Percentiles rank a stretch among this genome's conserved stretches.
These are phyloP conservation scores for Alternaria longipes DNA, from an alignment of 2,329 filamentous ascomycete genomes.

Conservation along the genomic window DNA sequence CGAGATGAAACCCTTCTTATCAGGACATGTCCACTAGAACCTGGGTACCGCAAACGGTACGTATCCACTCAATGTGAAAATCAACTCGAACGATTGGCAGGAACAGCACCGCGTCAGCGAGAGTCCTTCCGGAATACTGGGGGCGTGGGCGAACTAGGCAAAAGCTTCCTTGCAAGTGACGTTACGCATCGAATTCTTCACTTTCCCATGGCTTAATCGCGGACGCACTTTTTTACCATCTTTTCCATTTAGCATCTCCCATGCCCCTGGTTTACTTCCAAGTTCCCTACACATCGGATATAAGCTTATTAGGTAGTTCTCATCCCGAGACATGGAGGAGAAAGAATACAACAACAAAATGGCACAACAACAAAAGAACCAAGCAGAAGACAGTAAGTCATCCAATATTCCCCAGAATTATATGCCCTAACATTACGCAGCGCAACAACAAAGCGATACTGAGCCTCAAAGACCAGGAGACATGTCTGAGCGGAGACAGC, in stretches of 20 bases:
- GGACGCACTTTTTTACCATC: conserved; percentile 8
- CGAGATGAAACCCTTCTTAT: conserved; percentile 11
- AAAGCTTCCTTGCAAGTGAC: conserved; percentile 30
- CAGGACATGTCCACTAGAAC: background rate
- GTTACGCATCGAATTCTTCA: conserved; percentile 34
- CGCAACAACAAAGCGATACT: conserved; percentile 2
- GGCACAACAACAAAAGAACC: conserved; percentile 17
- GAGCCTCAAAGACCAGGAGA: conserved; percentile 8
- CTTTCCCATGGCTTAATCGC: conserved; percentile 24
- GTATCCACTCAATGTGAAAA: conserved; percentile 8
- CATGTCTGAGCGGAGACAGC: conserved; percentile 13
- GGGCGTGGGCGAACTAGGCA: conserved; percentile 16
- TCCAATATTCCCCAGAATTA: background rate
- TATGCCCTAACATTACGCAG: conserved; percentile 2
- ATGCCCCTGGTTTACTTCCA: conserved; percentile 3
- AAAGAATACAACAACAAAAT: conserved; percentile 13
- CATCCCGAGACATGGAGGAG: background rate
- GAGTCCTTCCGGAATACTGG: conserved; percentile 6
- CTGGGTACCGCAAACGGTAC: background rate
- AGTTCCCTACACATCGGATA: background rate
- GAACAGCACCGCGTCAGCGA: conserved; percentile 1
- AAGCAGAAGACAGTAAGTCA: conserved; percentile 14
- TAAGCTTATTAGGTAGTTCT: background rate
- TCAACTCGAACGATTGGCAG: conserved; percentile 6
- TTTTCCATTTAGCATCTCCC: background rate